Percentiles rank a stretch among this genome's conserved stretches.
These are phyloP conservation scores for Piper longum DNA, from an alignment of 164 flowering plant genomes.

Conservation along the genomic window DNA sequence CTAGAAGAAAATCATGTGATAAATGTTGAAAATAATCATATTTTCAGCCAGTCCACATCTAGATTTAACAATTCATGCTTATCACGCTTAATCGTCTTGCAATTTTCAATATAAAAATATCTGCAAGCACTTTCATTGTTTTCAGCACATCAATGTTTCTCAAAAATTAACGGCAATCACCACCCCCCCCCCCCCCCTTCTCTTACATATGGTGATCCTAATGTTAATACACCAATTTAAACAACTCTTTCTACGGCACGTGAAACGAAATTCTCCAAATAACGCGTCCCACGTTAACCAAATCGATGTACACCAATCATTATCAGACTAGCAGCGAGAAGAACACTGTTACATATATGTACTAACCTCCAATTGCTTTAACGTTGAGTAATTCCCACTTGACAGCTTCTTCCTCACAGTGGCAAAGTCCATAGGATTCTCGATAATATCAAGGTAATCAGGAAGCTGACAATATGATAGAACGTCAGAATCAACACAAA, in stretches of 20 bases:
- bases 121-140: too few species aligned
- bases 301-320: neutral
- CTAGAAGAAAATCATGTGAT: neutral
- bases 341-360: neutral
- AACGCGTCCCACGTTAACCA: neutral
- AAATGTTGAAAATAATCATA: neutral
- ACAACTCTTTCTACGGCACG: neutral
- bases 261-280: neutral
- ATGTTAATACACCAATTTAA: neutral
- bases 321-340: neutral
- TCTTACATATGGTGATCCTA: too few species aligned
- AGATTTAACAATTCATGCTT: neutral
- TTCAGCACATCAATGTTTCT: too few species aligned
- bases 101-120: too few species aligned
- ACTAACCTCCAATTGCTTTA: constrained; percentile 82
- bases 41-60: neutral
- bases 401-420: constrained; percentile 81
- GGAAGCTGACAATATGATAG: constrained; percentile 54
- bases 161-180: too few species aligned
- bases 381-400: constrained; percentile 47
- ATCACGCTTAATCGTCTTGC: neutral
- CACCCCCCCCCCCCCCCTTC: neutral
- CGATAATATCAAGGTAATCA: constrained; percentile 77
- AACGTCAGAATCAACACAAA: neutral
- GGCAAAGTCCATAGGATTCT: constrained; percentile 92